Evolutionary conservation across 805 yeast genomes (phyloP), one percentile per base, ranked within the genome.

Genomic region (Candida krabiensis): DNA sequence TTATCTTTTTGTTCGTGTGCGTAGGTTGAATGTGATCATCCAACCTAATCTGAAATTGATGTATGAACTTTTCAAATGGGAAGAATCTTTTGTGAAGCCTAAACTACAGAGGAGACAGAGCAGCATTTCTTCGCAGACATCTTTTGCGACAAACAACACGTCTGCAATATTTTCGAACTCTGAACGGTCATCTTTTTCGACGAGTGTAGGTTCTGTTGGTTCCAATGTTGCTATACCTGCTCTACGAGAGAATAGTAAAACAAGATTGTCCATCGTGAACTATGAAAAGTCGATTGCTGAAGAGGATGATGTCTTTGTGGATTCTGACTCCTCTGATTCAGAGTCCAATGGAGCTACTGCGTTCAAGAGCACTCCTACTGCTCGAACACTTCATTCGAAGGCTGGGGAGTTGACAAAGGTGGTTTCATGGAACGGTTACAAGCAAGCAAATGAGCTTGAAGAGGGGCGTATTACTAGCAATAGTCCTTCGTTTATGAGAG

Each of bases 21-120:
- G 96, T 35, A 69, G 98, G 37, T 71, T 91, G 53, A 91, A 91
- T 60, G 90, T 91, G 41, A 87, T 91, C 22, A 91, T 91, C 46
- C 98, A 91, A 61, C 98, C 98, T 11, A 91, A 89, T 58, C 67
- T 91, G 57, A 77, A 91, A 58, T 82, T 91, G 56, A 85, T 89
- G 88, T 91, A 88, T 60, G 97, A 90, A 55, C 68, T 91, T 44
- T 78, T 87, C 60, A 83, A 81, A 58, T 77, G 80, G 80, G 84
- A 78, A 51, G 82, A 70, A 30, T 33, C 46, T 24, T 60, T 53
- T 44, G 56, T 56, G 17, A 44, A 41, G 32, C 37, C 48, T 1
- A 47, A 47, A 32, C 19, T 27, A 14, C 39, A 32, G 12, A 27
- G 14, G 14, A 16, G 45, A 13, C 44, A 48, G 18, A 38, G 33